Evolutionary conservation across 2,329 filamentous ascomycete species (phyloP), one percentile per base, ranked within the genome.

Genomic region (Verticillium nonalfalfae): DNA sequence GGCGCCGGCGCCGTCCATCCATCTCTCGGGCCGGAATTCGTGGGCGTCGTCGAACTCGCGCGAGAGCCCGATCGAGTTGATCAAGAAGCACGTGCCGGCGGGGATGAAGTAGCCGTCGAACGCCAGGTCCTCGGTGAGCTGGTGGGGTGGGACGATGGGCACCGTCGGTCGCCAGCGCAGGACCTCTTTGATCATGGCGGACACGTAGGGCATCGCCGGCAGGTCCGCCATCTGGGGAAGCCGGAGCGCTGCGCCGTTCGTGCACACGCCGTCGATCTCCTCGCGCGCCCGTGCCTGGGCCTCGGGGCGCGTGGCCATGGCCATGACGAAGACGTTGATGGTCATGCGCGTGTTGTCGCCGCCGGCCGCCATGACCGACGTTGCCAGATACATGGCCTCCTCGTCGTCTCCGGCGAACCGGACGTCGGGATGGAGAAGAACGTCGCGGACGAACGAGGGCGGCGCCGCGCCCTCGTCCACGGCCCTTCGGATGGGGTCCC

Each of bases 311-410:
- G 54, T 57, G 10, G 65, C 26, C 69, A 71, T 70, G 26, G 68
- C 68, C 2, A 68, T 50, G 4, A 62, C 58, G 39, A 71, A 69
- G 34, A 21, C 60, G 54, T 56, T 68, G 38, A 65, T 64, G 10
- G 61, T 69, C 45, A 59, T 68, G 5, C 71, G 69, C 0, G 69
- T 71, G 3, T 71, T 74, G 33, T 73, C 71, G 5, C 71, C 66
- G 3, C 68, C 72, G 1, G 65, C 72, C 59, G 74, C 75, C n/a
- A 81, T 72, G 5, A 79, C 52, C 2, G 57, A 69, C 59, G 73
- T 70, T 1, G 73, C 71, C 31, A 76, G 66, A 50, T 76, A 78
- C 73, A 77, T 78, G 18, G 71, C 69, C 38, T 76, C 71, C 33
- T 75, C 70, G 1, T 76, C 72, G 21, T 67, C 64, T 1, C 70